Base-by-base conservation (phyloP, 2,329 filamentous ascomycete species). In the Kalaharituber pfeilii region DNA sequence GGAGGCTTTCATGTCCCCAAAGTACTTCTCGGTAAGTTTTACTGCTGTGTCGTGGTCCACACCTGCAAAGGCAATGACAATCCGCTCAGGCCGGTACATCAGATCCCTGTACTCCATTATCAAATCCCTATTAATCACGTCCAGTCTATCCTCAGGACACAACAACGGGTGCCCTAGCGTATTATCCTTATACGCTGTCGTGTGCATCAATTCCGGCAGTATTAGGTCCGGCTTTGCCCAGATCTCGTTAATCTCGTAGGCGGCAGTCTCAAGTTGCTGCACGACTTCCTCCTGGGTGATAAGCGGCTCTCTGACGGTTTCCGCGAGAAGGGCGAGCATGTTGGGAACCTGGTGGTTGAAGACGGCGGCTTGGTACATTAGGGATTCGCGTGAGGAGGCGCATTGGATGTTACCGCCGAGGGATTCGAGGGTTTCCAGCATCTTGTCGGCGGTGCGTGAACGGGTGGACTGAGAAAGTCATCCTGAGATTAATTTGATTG, bases 361-460 rank as follows among this genome's bases (percentile, higher is more conserved):
- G 27, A 88, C 95, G 25, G 91, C 91, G 1, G 87, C 86, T 69
- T 98, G 91, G 73, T 98, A 98, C 91, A 98, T 98, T 71, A 98
- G 78, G 54, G 86, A 86, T 70, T 98, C 91, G 60, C 91, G 77
- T 1, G 87, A 94, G 1, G 88, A 95, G 9, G 89, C 88, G 70
- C 91, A 98, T 70, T 96, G 88, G 56, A 98, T 89, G 67, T 95
- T 95, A 28, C 91, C 91, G 30, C 91, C 91, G 2, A 98, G 73
- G 0, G 81, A 82, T 69, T 96, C 91, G 29, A 95, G 76, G 29
- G 81, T 75, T 68, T 94, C 86, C 20, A 94, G 73, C 80, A 96
- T 91, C 62, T 87, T 75, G 69, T 95, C 88, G 54, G 81, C 79
- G 0, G 78, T 78, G 57, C 81, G 80, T 30, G 73, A 72, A 29